Evolutionary conservation across 2,329 filamentous ascomycete species (phyloP), one percentile per base, ranked within the genome.

Genomic region (Zymoseptoria ardabiliae): DNA sequence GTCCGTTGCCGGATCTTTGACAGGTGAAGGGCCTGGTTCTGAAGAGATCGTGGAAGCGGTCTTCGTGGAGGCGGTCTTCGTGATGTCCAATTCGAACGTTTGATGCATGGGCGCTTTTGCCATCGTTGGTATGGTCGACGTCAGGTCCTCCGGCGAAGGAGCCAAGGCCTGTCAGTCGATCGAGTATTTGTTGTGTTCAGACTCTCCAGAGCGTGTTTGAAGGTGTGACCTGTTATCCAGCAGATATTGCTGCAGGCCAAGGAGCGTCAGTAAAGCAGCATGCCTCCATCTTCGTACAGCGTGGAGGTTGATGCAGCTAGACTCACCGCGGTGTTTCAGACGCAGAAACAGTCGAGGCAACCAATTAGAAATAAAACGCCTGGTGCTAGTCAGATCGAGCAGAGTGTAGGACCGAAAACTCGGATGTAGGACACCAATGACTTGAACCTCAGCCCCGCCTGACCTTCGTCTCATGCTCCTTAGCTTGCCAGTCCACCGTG

Each of bases 61-160:
- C 8, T 28, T 28, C 5, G 35, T 13, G 35, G 35, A 41, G 10
- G 35, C 35, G 35, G 2, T 17, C 11, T 13, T 41, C 23, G 49
- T 57, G 50, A 19, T 52, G 49, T 53, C 55, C 55, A 45, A 20
- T 28, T 45, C 55, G 21, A 53, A 52, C 23, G 22, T 57, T 25
- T 57, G 49, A 53, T 52, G 55, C 6, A 7, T 53, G 55, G 55
- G 11, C 13, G 45, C 35, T 52, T 20, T 22, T 41, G 55, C 55
- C 55, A 57, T 57, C 19, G 23, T 57, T 53, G 8, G 55, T 52
- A 21, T 57, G 49, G 41, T 57, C 50, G 55, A 52, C 25, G 50
- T 52, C 8, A 45, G 48, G 48, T 22, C 41, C 7, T 56, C 22
- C 30, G 54, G 54, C 21, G 41, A 56, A 49, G 19, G 6, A 56